Conservation (phyloP, 2,329 filamentous ascomycete genomes). For the Pseudocercospora fijiensis region DNA sequence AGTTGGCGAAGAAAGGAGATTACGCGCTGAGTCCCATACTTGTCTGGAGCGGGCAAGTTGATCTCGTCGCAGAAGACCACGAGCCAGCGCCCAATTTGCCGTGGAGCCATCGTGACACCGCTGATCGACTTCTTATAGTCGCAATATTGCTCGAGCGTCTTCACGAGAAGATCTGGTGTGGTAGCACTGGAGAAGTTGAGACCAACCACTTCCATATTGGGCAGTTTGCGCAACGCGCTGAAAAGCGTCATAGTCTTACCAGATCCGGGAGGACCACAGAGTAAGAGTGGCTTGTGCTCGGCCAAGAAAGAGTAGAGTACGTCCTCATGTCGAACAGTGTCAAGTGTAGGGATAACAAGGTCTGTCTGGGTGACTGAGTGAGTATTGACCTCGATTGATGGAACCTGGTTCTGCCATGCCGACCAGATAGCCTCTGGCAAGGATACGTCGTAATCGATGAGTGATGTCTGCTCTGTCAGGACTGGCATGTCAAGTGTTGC, state of each 20-base stretch:
- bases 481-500: constrained; percentile 85
- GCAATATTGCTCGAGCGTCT: constrained; percentile 99
- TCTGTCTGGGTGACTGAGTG: constrained; percentile 98
- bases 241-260: constrained; percentile 99
- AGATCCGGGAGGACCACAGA: constrained; percentile 95
- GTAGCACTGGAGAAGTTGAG: constrained; percentile 99
- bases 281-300: constrained; percentile 92
- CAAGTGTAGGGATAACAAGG: constrained; percentile 94
- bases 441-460: constrained; percentile 93
- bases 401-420: constrained; percentile 92
- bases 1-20: constrained; percentile 97
- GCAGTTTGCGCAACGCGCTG: constrained; percentile 91
- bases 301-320: constrained; percentile 99
- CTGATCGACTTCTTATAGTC: constrained; percentile 99
- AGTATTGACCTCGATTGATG: constrained; percentile 92
- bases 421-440: constrained; percentile 87
- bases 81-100: constrained; percentile 94
- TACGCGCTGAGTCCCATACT: constrained; percentile 93
- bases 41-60: constrained; percentile 95
- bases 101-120: constrained; percentile 91
- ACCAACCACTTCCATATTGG: constrained; percentile 98
- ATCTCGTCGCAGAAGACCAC: constrained; percentile 99
- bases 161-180: constrained; percentile 94
- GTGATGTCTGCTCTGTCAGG: constrained; percentile 68
- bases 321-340: constrained; percentile 96